Evolutionary conservation across 257 asterid genomes (phyloP), one percentile per base, ranked within the genome.

Genomic region (Linderniella brevidens): DNA sequence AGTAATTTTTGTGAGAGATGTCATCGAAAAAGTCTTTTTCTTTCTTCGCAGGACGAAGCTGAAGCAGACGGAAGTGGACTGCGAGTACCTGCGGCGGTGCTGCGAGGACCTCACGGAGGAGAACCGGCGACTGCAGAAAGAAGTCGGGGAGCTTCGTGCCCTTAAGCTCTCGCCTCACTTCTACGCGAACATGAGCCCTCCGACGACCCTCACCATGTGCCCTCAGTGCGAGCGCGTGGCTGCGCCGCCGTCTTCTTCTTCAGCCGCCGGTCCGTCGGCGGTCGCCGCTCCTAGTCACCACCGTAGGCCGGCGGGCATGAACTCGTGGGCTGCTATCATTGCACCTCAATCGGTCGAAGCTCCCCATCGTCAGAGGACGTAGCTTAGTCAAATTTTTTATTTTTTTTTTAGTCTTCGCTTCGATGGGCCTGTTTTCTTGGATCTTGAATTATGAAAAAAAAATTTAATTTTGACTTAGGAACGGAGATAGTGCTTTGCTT

Each of bases 51-150:
- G 99, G 86, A 90, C 96, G 1, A 90, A 90, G 67, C 50, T 90
- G 84, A 90, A 86, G 74, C 99, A 90, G 55, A 86, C 96, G 0
- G 99, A 90, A 72, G 85, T 90, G 0, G 99, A 90, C 49, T 90
- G 94, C 29, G 99, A 90, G 63, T 82, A 83, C 58, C 74, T 90
- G 50, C 52, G 84, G 62, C 86, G 84, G 3, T 90, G 99, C 39
- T 90, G 96, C 18, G 99, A 82, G 49, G 75, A 75, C 55, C 79
- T 90, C 35, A 79, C 96, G 0, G 86, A 79, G 41, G 99, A 90
- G 47, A 90, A 90, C 57, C 60, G 92, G 4, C 73, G 93, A 13
- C 44, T 92, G 48, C 94, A 75, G 63, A 92, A 79, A 68, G 99
- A 92, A 60, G 93, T 82, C 55, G 62, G 57, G 16, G 99, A 92